Conservation (phyloP, 139 green algal species). For the Volvox reticuliferus region DNA sequence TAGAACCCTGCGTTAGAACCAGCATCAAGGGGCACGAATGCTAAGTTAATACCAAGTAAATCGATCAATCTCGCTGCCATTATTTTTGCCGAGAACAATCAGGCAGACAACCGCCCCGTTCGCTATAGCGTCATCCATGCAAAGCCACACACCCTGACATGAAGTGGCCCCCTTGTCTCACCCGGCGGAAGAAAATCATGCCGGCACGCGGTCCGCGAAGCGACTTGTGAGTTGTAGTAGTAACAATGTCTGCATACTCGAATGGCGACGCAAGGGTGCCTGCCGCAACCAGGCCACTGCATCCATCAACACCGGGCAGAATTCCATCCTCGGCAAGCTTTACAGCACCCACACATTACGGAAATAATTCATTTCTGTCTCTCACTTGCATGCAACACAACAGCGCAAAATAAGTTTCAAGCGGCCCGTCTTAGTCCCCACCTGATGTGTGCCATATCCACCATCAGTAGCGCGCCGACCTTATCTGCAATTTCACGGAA, state of each 20-base stretch:
- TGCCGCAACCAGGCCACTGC: conserved; percentile 85
- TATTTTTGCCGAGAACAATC: too few relatives aligned
- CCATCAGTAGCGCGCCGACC: conserved; percentile 69
- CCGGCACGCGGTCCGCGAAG: conserved; percentile 90
- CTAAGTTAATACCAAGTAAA: too few relatives aligned
- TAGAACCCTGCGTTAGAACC: conserved; percentile 67
- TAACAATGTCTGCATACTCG: conserved; percentile 95
- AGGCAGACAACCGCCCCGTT: too few relatives aligned
- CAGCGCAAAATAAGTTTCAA: not conserved
- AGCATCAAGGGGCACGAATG: not conserved
- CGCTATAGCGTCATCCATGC: too few relatives aligned
- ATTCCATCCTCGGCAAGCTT: too few relatives aligned
- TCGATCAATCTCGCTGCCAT: too few relatives aligned
- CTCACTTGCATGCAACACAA: not conserved
- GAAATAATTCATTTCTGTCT: not conserved
- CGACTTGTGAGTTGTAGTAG: conserved; percentile 99
- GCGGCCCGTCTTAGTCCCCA: not conserved
- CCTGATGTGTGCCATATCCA: conserved; percentile 99
- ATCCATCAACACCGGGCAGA: not conserved
- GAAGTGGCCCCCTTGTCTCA: conserved; percentile 20
- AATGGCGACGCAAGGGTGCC: conserved; percentile 91
- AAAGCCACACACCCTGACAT: too few relatives aligned
- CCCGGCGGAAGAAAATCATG: conserved; percentile 99
- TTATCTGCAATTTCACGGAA: conserved; percentile 94
- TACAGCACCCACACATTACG: not conserved